Conservation (phyloP, 805 yeast species). For the Metschnikowia lochheadii region DNA sequence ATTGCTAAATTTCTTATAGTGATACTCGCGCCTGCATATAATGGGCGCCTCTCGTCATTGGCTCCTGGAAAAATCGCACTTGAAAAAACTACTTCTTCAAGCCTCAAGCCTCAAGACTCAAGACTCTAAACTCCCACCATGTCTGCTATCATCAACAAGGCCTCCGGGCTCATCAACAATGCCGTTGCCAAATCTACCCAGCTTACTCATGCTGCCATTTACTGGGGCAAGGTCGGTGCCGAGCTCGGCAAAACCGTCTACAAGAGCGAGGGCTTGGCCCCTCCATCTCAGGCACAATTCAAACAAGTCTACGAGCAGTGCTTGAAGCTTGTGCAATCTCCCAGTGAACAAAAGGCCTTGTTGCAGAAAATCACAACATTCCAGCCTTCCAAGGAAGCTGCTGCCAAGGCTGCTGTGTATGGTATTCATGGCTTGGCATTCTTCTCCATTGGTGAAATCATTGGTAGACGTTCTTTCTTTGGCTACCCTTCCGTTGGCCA, state of each 20-base stretch:
- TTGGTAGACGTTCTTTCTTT: slow-evolving; percentile 91
- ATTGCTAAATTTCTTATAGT: too few species aligned
- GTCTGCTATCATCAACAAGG: slow-evolving; percentile 44
- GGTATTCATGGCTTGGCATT: slow-evolving; percentile 84
- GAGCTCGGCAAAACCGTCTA: slow-evolving; percentile 75
- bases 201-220: slow-evolving; percentile 54
- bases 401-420: slow-evolving; percentile 65
- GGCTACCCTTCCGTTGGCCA: slow-evolving; percentile 75
- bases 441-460: slow-evolving; percentile 90
- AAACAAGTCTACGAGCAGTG: slow-evolving; percentile 62
- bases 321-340: slow-evolving; percentile 33
- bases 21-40: slow-evolving; percentile 2
- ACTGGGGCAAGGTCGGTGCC: slow-evolving; percentile 72
- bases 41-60: slow-evolving; percentile 5
- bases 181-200: slow-evolving; percentile 36
- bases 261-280: slow-evolving; percentile 88
- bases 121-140: slow-evolving; percentile 15
- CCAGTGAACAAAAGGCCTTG: slow-evolving; percentile 57
- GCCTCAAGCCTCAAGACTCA: neutral
- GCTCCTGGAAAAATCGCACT: slow-evolving; percentile 6
- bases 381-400: slow-evolving; percentile 50
- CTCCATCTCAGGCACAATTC: slow-evolving; percentile 77
- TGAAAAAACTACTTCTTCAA: neutral
- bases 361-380: slow-evolving; percentile 43
- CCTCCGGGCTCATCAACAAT: slow-evolving; percentile 35